Evolutionary conservation across 805 yeast genomes (phyloP).

Genomic region (Myxozyma udenii): DNA sequence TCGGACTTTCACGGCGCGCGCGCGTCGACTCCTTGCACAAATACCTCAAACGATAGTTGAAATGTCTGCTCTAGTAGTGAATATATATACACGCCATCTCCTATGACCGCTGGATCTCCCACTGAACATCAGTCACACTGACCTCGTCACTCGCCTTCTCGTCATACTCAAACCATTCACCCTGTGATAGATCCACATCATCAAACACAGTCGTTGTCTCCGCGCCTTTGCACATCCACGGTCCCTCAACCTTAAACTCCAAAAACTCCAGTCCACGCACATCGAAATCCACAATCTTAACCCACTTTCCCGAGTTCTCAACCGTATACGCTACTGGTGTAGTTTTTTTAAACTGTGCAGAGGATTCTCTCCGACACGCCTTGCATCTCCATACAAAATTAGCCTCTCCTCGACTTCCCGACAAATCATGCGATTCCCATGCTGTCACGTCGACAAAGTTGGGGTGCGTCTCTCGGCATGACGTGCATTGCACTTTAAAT

Average conservation of each 20-base stretch:
- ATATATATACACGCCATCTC: background rate
- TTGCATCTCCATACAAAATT: conserved; percentile 76
- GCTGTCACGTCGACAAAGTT: conserved; percentile 40
- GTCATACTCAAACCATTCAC: conserved; percentile 95
- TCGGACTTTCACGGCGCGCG: conserved; percentile 23
- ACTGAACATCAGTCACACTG: conserved; percentile 67
- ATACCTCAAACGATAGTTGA: conserved; percentile 11
- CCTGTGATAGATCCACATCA: conserved; percentile 70
- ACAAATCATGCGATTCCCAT: conserved; percentile 39
- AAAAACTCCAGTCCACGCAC: conserved; percentile 78
- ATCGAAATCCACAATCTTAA: conserved; percentile 64
- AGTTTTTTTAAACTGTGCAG: conserved; percentile 34
- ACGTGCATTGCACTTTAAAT: conserved; percentile 60
- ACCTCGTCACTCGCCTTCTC: conserved; percentile 80
- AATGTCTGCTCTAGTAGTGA: background rate
- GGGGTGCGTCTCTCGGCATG: conserved; percentile 73
- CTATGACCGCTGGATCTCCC: conserved; percentile 50
- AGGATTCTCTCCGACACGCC: conserved; percentile 49
- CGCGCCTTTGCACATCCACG: conserved; percentile 54
- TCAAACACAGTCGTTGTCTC: conserved; percentile 52
- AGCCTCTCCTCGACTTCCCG: conserved; percentile 78
- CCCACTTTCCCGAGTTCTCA: conserved; percentile 46
- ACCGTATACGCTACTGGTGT: conserved; percentile 37
- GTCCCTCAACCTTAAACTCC: conserved; percentile 66
- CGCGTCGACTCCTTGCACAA: conserved; percentile 29